Evolutionary conservation across 345 rosid genomes (phyloP).

Genomic region (Orychophragmus violaceus): DNA sequence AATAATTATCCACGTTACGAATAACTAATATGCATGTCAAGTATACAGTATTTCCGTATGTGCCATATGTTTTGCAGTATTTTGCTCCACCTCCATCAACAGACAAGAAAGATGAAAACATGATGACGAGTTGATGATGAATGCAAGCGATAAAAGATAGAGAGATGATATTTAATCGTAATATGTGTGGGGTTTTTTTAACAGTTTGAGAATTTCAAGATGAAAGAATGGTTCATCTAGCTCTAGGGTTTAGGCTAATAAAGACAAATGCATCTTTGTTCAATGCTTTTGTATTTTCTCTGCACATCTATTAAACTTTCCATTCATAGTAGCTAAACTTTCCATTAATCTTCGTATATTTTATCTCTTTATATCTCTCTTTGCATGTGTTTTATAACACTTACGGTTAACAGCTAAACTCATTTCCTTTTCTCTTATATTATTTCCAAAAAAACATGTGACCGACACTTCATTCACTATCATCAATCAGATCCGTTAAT

Average conservation of each 20-base stretch:
- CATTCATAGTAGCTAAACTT: conserved; percentile 5
- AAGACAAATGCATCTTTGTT: conserved; percentile 16
- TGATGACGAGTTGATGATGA: neutral
- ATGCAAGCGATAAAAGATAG: conserved; percentile 1
- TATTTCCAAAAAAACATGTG: neutral
- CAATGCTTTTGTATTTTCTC: conserved; percentile 24
- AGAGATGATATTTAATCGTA: neutral
- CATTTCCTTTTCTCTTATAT: neutral
- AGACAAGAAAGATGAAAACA: neutral
- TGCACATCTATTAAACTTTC: conserved; percentile 17
- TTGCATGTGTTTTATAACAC: neutral
- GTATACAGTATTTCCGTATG: neutral
- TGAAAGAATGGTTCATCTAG: too few species aligned
- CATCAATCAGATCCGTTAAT: neutral
- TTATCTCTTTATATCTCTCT: neutral
- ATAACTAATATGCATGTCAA: neutral
- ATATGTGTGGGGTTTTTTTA: neutral
- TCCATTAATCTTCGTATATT: neutral
- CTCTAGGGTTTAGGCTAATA: conserved; percentile 7
- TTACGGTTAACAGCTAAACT: neutral
- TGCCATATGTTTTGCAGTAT: neutral
- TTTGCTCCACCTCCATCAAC: neutral
- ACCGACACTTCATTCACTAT: neutral
- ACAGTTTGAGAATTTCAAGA: conserved; percentile 2
- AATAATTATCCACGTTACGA: neutral